Percentiles rank a stretch among this genome's conserved stretches.
These are phyloP conservation scores for Bauhinia variegata DNA, from an alignment of 306 rosid genomes.

Conservation along the genomic window DNA sequence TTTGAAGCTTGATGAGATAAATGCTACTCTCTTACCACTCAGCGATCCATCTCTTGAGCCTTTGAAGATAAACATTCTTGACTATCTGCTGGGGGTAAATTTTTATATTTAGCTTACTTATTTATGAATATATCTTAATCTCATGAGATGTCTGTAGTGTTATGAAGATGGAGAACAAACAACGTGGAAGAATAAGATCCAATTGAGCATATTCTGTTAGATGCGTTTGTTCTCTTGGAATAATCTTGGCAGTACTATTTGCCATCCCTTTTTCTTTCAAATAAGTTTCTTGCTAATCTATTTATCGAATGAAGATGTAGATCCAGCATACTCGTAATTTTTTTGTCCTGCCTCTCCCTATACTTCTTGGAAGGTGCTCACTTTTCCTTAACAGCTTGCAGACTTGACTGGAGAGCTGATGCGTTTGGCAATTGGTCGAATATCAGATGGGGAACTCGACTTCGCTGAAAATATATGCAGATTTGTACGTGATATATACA, in stretches of 20 bases:
- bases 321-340: conserved; percentile 14
- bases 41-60: conserved; percentile 78
- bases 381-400: conserved; percentile 70
- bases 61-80: conserved; percentile 84
- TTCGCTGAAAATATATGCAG: conserved; percentile 82
- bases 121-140: neutral
- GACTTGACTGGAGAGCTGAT: conserved; percentile 97
- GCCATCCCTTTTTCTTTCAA: neutral
- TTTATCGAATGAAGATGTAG: conserved; percentile 21
- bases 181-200: conserved; percentile 6
- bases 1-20: conserved; percentile 84
- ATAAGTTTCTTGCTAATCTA: neutral
- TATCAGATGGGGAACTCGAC: conserved; percentile 89
- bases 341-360: neutral
- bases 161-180: conserved; percentile 1
- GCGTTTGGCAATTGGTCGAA: conserved; percentile 95
- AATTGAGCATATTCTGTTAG: conserved; percentile 5
- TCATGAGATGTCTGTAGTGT: neutral
- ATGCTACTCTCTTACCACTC: conserved; percentile 67
- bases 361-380: conserved; percentile 14
- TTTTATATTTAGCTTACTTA: conserved; percentile 16
- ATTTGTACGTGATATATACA: conserved; percentile 86
- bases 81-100: conserved; percentile 87
- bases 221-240: conserved; percentile 27
- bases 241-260: conserved; percentile 23